These are phyloP conservation scores for Pseudoturritis turrita DNA, from an alignment of 345 rosid genomes.

Conservation along the genomic window DNA sequence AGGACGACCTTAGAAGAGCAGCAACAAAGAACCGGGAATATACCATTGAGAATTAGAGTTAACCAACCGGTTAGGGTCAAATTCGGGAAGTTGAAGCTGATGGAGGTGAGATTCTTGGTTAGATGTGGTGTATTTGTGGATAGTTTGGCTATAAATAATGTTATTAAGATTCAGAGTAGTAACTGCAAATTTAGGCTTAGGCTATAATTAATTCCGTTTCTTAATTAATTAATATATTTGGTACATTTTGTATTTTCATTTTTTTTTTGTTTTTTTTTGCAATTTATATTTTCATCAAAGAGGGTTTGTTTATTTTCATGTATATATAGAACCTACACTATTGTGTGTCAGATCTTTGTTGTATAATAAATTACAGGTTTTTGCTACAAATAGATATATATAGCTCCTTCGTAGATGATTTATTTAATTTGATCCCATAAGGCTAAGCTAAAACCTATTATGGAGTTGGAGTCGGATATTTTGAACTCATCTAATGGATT, in stretches of 20 bases:
- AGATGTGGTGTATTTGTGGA: slow-evolving; percentile 56
- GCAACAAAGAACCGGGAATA: slow-evolving; percentile 26
- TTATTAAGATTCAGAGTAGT: slow-evolving; percentile 49
- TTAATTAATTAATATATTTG: neutral
- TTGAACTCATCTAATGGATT: no score
- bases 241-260: neutral
- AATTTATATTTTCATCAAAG: neutral
- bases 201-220: slow-evolving; percentile 29
- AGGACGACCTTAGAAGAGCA: slow-evolving; percentile 11
- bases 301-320: neutral
- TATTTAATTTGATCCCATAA: no score
- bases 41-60: slow-evolving; percentile 49
- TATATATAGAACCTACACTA: neutral
- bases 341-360: neutral
- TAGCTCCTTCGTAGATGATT: no score
- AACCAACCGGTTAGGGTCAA: slow-evolving; percentile 78
- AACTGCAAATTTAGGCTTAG: slow-evolving; percentile 60
- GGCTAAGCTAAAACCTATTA: no score
- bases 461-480: no score
- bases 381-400: no score
- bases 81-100: slow-evolving; percentile 64
- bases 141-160: slow-evolving; percentile 35
- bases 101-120: slow-evolving; percentile 54
- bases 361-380: neutral
- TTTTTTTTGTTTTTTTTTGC: neutral